These are phyloP conservation scores for Volvox africanus DNA, from an alignment of 139 green algal genomes.

Conservation along the genomic window DNA sequence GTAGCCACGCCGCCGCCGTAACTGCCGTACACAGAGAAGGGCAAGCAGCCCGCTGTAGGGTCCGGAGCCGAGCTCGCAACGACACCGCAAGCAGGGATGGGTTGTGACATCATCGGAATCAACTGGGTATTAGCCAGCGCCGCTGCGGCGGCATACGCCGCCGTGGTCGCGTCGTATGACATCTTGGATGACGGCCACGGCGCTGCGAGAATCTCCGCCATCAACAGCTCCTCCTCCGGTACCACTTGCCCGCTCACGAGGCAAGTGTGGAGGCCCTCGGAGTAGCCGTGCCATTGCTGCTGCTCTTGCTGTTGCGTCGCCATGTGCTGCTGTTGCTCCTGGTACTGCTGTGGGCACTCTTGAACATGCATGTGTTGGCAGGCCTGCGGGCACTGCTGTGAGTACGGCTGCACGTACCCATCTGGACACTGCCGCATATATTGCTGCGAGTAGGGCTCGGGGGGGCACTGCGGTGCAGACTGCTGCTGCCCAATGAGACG, in stretches of 20 bases:
- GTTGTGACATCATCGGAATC: too few relatives aligned
- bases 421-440: too few relatives aligned
- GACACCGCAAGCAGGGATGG: not conserved
- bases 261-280: not conserved
- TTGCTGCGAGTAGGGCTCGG: too few relatives aligned
- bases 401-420: too few relatives aligned
- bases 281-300: not conserved
- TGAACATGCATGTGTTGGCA: too few relatives aligned
- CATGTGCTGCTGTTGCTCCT: not conserved
- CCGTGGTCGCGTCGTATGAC: not conserved
- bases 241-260: not conserved
- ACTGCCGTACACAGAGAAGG: not conserved
- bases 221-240: not conserved
- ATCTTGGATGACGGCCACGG: not conserved
- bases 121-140: not conserved
- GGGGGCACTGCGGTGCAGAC: too few relatives aligned
- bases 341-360: not conserved
- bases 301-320: not conserved
- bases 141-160: not conserved
- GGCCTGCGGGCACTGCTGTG: too few relatives aligned
- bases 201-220: not conserved
- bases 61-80: too few relatives aligned
- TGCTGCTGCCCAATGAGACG: too few relatives aligned
- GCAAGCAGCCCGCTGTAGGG: too few relatives aligned
- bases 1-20: not conserved